Evolutionary conservation across 768 basidiomycete species (phyloP).

Genomic region (Daedaleopsis sinensis): DNA sequence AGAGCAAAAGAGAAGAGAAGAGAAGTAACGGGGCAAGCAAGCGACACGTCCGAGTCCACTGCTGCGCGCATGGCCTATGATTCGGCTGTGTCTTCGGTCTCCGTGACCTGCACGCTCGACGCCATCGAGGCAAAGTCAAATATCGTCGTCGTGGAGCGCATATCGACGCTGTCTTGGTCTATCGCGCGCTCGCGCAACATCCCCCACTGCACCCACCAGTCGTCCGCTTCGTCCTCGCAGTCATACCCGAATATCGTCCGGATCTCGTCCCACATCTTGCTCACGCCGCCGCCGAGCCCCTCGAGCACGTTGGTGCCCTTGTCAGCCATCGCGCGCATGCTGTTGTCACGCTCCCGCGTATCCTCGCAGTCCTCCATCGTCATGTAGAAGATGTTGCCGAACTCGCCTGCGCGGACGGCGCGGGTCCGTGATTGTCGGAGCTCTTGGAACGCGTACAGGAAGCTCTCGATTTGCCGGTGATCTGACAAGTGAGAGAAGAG

Average conservation of each 20-base stretch:
- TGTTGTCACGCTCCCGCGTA: conserved; percentile 30
- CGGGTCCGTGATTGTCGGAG: conserved; percentile 34
- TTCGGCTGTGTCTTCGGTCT: neutral
- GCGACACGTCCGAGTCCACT: neutral
- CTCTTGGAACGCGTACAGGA: conserved; percentile 39
- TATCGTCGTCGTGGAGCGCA: neutral
- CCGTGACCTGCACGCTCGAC: conserved; percentile 10
- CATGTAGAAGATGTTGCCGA: conserved; percentile 24
- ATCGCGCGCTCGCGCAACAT: conserved; percentile 28
- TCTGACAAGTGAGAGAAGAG: conserved; percentile 39
- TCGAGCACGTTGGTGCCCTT: conserved; percentile 25
- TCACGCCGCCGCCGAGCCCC: conserved; percentile 26
- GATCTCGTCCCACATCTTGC: conserved; percentile 34
- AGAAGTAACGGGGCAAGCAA: neutral
- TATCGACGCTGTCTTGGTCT: neutral
- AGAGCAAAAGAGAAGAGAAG: neutral
- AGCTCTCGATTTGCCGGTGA: conserved; percentile 33
- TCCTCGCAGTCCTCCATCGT: conserved; percentile 22
- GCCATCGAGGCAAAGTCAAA: conserved; percentile 9
- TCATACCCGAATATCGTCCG: conserved; percentile 37
- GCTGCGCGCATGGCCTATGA: neutral
- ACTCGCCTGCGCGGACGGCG: conserved; percentile 24
- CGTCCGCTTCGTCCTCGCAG: conserved; percentile 39
- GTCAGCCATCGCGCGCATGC: conserved; percentile 25
- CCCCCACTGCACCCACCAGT: conserved; percentile 44